phyloP scores from a whole-genome alignment of 2,329 filamentous ascomycete genomes.

The Xylariomycetidae sp. region DNA sequence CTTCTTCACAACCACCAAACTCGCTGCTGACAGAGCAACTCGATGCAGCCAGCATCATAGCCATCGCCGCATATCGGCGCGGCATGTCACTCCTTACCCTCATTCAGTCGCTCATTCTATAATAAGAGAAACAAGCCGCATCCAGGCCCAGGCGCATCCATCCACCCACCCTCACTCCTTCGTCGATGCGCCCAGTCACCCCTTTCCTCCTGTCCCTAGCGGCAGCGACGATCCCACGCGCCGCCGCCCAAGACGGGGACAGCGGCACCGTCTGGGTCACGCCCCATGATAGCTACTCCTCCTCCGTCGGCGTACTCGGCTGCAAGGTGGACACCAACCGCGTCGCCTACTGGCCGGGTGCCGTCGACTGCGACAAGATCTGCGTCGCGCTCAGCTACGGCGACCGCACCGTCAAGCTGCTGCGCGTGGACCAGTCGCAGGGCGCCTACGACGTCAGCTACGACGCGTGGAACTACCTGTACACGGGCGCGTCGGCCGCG shows the following conservation, averaged over 20 bases:
- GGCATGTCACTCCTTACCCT: too few relatives aligned
- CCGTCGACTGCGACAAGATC: slow-evolving; percentile 50
- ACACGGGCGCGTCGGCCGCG: slow-evolving; percentile 43
- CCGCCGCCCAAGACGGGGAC: slow-evolving; percentile 8
- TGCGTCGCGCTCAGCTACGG: slow-evolving; percentile 49
- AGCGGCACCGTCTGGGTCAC: slow-evolving; percentile 37
- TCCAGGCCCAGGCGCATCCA: too few relatives aligned
- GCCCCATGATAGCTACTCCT: slow-evolving; percentile 53
- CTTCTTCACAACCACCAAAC: too few relatives aligned
- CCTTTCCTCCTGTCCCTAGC: too few relatives aligned
- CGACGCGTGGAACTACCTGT: slow-evolving; percentile 58
- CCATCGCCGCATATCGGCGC: too few relatives aligned
- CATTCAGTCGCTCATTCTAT: too few relatives aligned
- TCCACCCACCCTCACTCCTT: too few relatives aligned
- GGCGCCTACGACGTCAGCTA: slow-evolving; percentile 56
- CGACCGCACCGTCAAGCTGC: slow-evolving; percentile 50
- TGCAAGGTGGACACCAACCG: slow-evolving; percentile 59
- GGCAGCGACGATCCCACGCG: too few relatives aligned
- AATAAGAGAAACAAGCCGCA: too few relatives aligned
- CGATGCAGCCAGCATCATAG: too few relatives aligned
- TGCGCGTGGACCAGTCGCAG: slow-evolving; percentile 51
- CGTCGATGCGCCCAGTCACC: too few relatives aligned
- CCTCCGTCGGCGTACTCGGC: slow-evolving; percentile 53
- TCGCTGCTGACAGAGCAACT: too few relatives aligned
- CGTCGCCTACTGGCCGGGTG: slow-evolving; percentile 54